These are phyloP conservation scores for Eimeria sp. DNA, from an alignment of 169 alveolate species.

Conservation along the genomic window DNA sequence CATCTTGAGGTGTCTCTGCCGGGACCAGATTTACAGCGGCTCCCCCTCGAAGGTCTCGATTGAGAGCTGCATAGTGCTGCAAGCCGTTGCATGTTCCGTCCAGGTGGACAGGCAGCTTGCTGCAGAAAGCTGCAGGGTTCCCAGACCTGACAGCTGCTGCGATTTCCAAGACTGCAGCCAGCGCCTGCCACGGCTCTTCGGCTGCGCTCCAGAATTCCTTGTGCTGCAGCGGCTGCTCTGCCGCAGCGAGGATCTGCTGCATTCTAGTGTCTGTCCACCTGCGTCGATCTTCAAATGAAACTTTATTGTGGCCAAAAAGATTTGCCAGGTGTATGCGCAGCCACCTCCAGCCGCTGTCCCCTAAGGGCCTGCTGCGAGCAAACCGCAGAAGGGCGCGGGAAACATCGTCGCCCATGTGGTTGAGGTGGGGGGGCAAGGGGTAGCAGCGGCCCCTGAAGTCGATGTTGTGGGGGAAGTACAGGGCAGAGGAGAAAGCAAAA, in stretches of 20 bases:
- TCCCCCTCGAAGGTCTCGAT: constrained; percentile 98
- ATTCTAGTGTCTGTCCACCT: constrained; percentile 82
- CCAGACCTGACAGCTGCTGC: constrained; percentile 81
- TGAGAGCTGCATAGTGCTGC: constrained; percentile 97
- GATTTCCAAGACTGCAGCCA: constrained; percentile 90
- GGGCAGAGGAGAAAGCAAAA: constrained; percentile 89
- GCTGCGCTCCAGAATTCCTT: constrained; percentile 91
- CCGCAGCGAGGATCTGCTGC: constrained; percentile 78
- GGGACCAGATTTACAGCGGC: constrained; percentile 96
- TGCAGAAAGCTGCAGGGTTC: constrained; percentile 92
- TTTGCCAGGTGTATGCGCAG: constrained; percentile 97
- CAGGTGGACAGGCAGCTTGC: constrained; percentile 97
- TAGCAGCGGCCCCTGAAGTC: constrained; percentile 99
- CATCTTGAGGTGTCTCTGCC: constrained; percentile 97
- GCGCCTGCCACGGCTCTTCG: constrained; percentile 98
- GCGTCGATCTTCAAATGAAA: constrained; percentile 65
- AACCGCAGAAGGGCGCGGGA: constrained; percentile 97
- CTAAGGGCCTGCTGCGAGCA: constrained; percentile 94
- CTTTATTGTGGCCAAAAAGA: constrained; percentile 95
- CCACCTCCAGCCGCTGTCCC: constrained; percentile 97
- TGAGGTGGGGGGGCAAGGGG: constrained; percentile 98
- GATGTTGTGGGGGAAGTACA: constrained; percentile 98
- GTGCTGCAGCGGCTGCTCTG: constrained; percentile 93
- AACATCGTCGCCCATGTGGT: constrained; percentile 97
- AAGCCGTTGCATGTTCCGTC: constrained; percentile 99